phyloP scores from a whole-genome alignment of 495 filamentous ascomycete genomes.

The Rusavskia elegans region DNA sequence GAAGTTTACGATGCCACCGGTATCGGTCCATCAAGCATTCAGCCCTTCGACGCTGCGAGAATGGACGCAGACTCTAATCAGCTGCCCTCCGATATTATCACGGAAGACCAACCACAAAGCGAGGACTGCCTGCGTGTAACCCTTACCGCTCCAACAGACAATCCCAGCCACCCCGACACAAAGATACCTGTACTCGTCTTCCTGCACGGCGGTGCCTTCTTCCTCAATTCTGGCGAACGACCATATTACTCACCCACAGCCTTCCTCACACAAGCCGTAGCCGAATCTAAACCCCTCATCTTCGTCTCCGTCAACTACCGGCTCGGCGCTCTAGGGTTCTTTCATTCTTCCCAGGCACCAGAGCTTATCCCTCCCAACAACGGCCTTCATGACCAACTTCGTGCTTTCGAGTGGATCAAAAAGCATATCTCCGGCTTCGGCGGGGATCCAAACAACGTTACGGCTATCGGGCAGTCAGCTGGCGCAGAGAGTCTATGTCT shows the following conservation, averaged over 20 bases:
- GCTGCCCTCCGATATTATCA: not conserved
- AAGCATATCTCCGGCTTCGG: conserved; percentile 8
- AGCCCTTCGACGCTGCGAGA: not conserved
- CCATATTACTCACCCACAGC: not conserved
- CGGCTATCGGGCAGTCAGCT: conserved; percentile 4
- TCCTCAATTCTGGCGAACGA: not conserved
- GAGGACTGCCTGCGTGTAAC: not conserved
- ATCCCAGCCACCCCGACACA: not conserved
- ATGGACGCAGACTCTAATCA: not conserved
- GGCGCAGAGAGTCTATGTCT: conserved; percentile 1
- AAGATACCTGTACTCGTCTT: not conserved
- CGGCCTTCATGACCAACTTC: not conserved
- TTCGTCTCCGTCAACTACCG: conserved; percentile 27
- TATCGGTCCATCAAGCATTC: not conserved
- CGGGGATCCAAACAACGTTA: conserved; percentile 6
- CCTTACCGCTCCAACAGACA: not conserved
- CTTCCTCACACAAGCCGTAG: not conserved
- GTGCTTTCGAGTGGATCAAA: conserved; percentile 9
- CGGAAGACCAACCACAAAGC: not conserved
- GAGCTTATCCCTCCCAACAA: not conserved
- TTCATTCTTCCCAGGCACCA: conserved; percentile 2
- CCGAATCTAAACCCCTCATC: conserved; percentile 6
- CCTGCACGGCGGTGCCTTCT: not conserved
- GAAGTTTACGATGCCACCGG: not conserved
- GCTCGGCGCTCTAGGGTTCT: conserved; percentile 18